A percentile compares a stretch with the other conserved stretches of the same genome.
phyloP scores from a whole-genome alignment of 257 asterid genomes.

The Nicotiana otophora region DNA sequence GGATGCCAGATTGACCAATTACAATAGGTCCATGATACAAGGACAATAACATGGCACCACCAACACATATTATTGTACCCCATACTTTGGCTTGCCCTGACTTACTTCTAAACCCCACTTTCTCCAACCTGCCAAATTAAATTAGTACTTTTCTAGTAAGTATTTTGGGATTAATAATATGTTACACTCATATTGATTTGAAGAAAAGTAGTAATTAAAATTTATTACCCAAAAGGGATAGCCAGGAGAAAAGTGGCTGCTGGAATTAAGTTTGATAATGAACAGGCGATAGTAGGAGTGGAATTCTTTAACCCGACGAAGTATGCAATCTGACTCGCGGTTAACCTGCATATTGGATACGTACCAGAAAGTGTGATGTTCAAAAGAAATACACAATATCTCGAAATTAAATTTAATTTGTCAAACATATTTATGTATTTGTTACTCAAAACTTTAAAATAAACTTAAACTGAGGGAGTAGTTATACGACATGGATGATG shows the following conservation, averaged over 20 bases:
- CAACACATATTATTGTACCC: slow-evolving; percentile 66
- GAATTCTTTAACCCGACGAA: slow-evolving; percentile 76
- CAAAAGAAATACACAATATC: background rate
- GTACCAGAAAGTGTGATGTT: background rate
- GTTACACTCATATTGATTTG: background rate
- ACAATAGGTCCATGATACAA: slow-evolving; percentile 52
- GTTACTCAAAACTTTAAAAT: no score
- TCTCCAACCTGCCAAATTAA: slow-evolving; percentile 44
- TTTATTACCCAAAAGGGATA: slow-evolving; percentile 52
- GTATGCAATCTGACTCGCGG: slow-evolving; percentile 70
- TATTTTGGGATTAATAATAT: background rate
- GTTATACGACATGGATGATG: background rate
- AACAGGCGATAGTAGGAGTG: slow-evolving; percentile 82
- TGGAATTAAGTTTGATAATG: slow-evolving; percentile 67
- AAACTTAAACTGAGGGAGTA: no score
- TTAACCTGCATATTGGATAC: slow-evolving; percentile 39
- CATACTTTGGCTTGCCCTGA: slow-evolving; percentile 59
- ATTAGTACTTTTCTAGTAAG: background rate
- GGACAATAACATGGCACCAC: slow-evolving; percentile 66
- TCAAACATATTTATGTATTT: no score
- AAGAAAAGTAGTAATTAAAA: background rate
- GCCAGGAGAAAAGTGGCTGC: slow-evolving; percentile 76
- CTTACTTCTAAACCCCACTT: slow-evolving; percentile 41
- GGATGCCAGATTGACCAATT: slow-evolving; percentile 48
- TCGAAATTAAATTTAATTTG: background rate